Evolutionary conservation across 805 yeast genomes (phyloP).

Genomic region (Zygoascus bituminiphila): DNA sequence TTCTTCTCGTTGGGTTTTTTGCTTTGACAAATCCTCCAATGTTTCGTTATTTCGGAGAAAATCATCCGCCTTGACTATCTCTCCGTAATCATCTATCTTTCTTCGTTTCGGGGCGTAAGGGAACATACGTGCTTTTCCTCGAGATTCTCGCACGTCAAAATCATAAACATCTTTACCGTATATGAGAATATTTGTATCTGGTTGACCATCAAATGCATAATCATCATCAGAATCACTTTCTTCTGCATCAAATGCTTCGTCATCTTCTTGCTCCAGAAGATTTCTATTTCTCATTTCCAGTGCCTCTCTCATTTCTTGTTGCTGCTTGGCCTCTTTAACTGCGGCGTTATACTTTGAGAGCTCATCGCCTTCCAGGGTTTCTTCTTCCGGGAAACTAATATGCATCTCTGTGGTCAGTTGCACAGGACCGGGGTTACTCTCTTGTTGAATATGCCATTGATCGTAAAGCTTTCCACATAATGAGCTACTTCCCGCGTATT

Average conservation of each 20-base stretch:
- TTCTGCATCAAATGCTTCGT: constrained; percentile 21
- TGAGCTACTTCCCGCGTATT: constrained; percentile 43
- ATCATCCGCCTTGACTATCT: constrained; percentile 55
- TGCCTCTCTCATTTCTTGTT: constrained; percentile 25
- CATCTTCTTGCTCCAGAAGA: constrained; percentile 31
- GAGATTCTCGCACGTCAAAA: constrained; percentile 44
- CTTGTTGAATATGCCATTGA: constrained; percentile 11
- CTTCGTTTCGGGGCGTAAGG: constrained; percentile 56
- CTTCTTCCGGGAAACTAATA: constrained; percentile 17
- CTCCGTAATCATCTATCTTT: constrained; percentile 84
- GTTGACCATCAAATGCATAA: constrained; percentile 18
- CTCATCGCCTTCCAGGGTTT: constrained; percentile 30
- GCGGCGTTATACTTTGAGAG: constrained; percentile 23
- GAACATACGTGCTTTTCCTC: constrained; percentile 51
- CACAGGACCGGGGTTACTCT: constrained; percentile 2
- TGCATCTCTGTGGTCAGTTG: constrained; percentile 12
- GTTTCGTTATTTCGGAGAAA: constrained; percentile 35
- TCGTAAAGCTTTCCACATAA: constrained; percentile 42
- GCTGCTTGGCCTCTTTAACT: constrained; percentile 18
- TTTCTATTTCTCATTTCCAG: constrained; percentile 31
- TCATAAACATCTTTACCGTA: constrained; percentile 36
- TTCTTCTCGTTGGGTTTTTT: constrained; percentile 17
- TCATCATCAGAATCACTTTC: constrained; percentile 26
- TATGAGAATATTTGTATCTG: constrained; percentile 22
- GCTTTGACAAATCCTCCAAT: not conserved